These are phyloP conservation scores for Lineolata rhizophorae DNA, from an alignment of 495 filamentous ascomycete species.

Conservation along the genomic window DNA sequence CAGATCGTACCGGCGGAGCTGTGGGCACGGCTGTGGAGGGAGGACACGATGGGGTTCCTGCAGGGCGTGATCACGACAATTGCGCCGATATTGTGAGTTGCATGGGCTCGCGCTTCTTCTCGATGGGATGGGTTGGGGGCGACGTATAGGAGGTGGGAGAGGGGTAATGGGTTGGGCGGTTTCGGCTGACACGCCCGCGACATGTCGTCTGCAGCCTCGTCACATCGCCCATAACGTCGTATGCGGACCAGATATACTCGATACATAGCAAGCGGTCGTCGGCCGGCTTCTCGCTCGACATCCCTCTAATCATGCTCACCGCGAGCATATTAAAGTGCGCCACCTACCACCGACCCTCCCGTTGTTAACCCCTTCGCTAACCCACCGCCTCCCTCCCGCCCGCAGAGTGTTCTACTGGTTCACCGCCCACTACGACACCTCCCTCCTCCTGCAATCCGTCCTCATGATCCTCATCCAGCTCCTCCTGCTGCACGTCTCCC, in stretches of 20 bases:
- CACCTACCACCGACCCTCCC: too few species aligned
- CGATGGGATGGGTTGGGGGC: too few species aligned
- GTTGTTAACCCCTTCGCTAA: too few species aligned
- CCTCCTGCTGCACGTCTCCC: conserved; percentile 68
- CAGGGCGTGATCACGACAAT: conserved; percentile 14
- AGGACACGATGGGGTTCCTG: conserved; percentile 11
- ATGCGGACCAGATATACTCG: conserved; percentile 76
- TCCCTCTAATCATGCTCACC: conserved; percentile 92
- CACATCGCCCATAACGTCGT: conserved; percentile 65
- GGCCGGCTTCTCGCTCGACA: conserved; percentile 75
- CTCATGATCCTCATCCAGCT: conserved; percentile 73
- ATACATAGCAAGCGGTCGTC: conserved; percentile 67
- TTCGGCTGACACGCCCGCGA: too few species aligned
- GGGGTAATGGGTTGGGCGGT: too few species aligned
- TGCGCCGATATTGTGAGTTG: conserved; percentile 19
- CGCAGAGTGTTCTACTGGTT: conserved; percentile 83
- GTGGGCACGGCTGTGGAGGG: too few species aligned
- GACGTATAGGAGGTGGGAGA: too few species aligned
- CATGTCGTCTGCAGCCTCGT: too few species aligned
- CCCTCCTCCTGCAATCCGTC: conserved; percentile 64
- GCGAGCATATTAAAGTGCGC: conserved; percentile 77
- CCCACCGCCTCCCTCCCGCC: neutral
- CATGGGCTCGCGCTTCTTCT: conserved; percentile 1
- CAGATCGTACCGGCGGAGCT: too few species aligned
- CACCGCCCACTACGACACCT: conserved; percentile 58